These are phyloP conservation scores for Letharia columbiana DNA, from an alignment of 495 filamentous ascomycete genomes.

Conservation along the genomic window DNA sequence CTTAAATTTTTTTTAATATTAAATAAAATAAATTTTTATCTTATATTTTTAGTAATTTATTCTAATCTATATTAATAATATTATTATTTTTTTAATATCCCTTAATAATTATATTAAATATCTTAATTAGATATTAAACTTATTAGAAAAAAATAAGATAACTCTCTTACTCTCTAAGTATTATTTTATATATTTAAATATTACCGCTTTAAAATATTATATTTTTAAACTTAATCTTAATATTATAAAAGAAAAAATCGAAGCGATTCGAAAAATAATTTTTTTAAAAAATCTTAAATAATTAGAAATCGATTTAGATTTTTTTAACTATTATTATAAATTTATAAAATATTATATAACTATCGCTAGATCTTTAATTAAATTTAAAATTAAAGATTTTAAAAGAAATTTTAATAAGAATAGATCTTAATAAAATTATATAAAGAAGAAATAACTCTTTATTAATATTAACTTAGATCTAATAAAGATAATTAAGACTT, in stretches of 20 bases:
- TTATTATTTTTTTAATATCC: not conserved
- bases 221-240: no score
- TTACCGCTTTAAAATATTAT: no score
- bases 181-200: not conserved
- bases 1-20: not conserved
- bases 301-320: no score
- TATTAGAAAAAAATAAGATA: not conserved
- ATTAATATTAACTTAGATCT: not conserved
- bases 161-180: not conserved
- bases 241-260: no score
- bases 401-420: no score
- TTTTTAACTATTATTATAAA: no score
- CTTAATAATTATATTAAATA: not conserved
- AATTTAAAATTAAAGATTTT: no score
- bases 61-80: conserved; percentile 2
- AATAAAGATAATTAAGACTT: not conserved
- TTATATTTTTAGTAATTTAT: not conserved
- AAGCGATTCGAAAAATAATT: no score
- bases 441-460: not conserved
- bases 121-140: not conserved
- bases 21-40: not conserved
- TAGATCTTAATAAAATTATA: not conserved
- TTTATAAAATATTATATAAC: no score
- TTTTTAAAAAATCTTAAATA: no score
- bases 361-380: no score